Evolutionary conservation across 129 eudicot species (phyloP).

Genomic region (Artemisia argyi): DNA sequence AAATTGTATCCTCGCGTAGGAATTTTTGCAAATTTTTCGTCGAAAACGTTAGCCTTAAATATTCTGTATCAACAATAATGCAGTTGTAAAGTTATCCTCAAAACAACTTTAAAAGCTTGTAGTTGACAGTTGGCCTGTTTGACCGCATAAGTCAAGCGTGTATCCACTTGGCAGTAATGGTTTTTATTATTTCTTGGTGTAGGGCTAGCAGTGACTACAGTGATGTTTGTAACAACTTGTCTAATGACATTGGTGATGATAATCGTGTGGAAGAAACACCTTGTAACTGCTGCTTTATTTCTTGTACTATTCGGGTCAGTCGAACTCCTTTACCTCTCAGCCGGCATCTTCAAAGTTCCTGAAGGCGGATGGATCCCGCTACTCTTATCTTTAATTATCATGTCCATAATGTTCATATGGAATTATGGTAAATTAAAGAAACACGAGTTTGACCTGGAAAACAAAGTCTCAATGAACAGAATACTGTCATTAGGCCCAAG

Average conservation of each 20-base stretch:
- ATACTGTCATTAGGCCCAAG: conserved; percentile 50
- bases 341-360: conserved; percentile 48
- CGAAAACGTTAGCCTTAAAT: neutral
- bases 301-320: conserved; percentile 48
- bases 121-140: neutral
- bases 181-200: conserved; percentile 5
- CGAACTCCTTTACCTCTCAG: conserved; percentile 58
- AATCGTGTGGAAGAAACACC: conserved; percentile 48
- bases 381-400: conserved; percentile 35
- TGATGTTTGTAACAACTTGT: conserved; percentile 67
- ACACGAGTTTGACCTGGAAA: conserved; percentile 50
- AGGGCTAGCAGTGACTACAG: conserved; percentile 57
- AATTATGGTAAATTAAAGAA: conserved; percentile 55
- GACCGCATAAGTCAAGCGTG: conserved; percentile 2
- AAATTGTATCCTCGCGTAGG: neutral
- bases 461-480: conserved; percentile 51
- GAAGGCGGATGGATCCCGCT: conserved; percentile 69
- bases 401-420: conserved; percentile 54
- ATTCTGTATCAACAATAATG: neutral
- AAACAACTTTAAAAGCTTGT: neutral
- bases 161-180: neutral
- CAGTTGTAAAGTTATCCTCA: neutral
- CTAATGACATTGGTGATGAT: conserved; percentile 57
- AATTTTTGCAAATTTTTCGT: neutral
- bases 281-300: conserved; percentile 32